Conservation (phyloP, 805 yeast species). For the Candida nitratophila region DNA sequence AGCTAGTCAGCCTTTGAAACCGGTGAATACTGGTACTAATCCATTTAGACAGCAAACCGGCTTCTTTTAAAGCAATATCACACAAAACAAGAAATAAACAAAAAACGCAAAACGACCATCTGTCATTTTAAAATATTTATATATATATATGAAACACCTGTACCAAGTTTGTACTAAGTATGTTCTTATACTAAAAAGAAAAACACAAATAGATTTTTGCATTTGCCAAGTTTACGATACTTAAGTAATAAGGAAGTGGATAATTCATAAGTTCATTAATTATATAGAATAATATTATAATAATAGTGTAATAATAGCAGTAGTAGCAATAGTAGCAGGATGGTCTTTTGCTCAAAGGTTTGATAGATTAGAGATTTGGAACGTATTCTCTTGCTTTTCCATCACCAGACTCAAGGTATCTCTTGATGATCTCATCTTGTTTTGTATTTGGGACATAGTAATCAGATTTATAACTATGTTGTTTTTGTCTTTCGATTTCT, state of each 20-base stretch:
- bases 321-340: not conserved
- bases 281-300: not conserved
- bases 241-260: too few species aligned
- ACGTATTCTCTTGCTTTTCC: constrained; percentile 23
- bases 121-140: too few species aligned
- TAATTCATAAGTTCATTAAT: too few species aligned
- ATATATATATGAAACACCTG: too few species aligned
- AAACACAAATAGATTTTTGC: too few species aligned
- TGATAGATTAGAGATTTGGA: not conserved
- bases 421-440: constrained; percentile 19
- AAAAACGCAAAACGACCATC: too few species aligned
- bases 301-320: not conserved
- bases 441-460: constrained; percentile 13
- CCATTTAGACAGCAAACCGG: constrained; percentile 15
- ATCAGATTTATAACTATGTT: constrained; percentile 21
- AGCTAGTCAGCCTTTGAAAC: not conserved
- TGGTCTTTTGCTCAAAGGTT: too few species aligned
- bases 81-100: not conserved
- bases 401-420: constrained; percentile 19
- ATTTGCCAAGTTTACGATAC: too few species aligned
- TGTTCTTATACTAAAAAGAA: too few species aligned
- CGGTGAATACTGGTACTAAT: constrained; percentile 6
- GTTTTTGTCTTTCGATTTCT: constrained; percentile 19
- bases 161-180: too few species aligned
- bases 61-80: not conserved